Evolutionary conservation across 768 basidiomycete species (phyloP).

Genomic region (Termitomyces sp.): DNA sequence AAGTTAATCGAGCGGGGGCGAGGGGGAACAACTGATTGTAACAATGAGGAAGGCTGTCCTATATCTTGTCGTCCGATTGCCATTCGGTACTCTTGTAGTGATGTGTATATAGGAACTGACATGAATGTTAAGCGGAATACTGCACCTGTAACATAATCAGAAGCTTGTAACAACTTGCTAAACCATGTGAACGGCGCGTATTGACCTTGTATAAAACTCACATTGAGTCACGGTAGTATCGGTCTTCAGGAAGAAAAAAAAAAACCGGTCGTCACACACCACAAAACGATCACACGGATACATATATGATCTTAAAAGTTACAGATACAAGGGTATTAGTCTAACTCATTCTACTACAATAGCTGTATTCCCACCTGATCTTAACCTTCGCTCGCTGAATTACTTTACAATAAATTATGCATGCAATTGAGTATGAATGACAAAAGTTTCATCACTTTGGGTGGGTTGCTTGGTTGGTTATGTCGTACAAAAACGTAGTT

Average conservation of each 20-base stretch:
- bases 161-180: background rate
- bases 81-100: background rate
- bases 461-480: background rate
- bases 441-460: background rate
- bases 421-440: background rate
- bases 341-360: background rate
- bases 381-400: background rate
- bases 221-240: background rate
- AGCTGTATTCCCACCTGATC: background rate
- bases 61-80: background rate
- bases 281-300: background rate
- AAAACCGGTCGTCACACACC: background rate
- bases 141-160: slow-evolving; percentile 7
- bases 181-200: background rate
- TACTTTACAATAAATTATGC: slow-evolving; percentile 8
- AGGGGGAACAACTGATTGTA: background rate
- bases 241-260: background rate
- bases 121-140: slow-evolving; percentile 5
- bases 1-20: slow-evolving; percentile 1
- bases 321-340: slow-evolving; percentile 1
- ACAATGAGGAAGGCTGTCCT: slow-evolving; percentile 3
- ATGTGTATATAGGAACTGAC: background rate
- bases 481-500: slow-evolving; percentile 22
- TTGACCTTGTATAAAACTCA: background rate
- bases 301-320: background rate